A percentile compares a stretch with the other conserved stretches of the same genome.
Conservation (phyloP, 441 rosid species). For the Euphorbia schlechtendalii region DNA sequence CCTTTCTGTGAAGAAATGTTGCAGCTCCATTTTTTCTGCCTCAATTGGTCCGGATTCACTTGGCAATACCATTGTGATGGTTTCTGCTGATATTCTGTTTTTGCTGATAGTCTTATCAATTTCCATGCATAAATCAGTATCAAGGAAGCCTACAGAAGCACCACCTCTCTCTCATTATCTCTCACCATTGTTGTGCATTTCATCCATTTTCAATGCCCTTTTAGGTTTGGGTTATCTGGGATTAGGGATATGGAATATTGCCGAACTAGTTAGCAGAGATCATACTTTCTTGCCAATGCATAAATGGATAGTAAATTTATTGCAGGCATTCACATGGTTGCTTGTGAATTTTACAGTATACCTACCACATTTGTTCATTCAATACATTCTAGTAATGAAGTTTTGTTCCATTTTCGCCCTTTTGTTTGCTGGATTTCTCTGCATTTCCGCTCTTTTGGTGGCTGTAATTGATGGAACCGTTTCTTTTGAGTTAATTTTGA, state of each 20-base stretch:
- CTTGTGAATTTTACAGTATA: too few species aligned
- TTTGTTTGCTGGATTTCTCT: conserved; percentile 31
- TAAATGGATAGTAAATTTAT: conserved; percentile 26
- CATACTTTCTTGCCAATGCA: conserved; percentile 23
- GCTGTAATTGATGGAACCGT: conserved; percentile 16
- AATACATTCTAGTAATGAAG: conserved; percentile 13
- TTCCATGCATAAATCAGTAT: conserved; percentile 16
- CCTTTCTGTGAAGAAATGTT: conserved; percentile 1
- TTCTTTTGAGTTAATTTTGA: conserved; percentile 17
- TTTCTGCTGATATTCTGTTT: conserved; percentile 27
- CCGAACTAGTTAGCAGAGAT: conserved; percentile 13
- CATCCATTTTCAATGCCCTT: conserved; percentile 24
- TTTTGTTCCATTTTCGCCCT: conserved; percentile 22
- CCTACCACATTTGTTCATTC: conserved; percentile 14
- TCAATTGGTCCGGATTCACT: conserved; percentile 23
- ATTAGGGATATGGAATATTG: conserved; percentile 26
- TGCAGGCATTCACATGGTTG: conserved; percentile 19
- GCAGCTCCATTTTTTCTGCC: conserved; percentile 13
- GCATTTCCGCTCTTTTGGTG: conserved; percentile 23
- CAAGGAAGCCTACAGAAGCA: conserved; percentile 8
- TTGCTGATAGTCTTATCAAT: conserved; percentile 14
- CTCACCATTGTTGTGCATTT: conserved; percentile 11
- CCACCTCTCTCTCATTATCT: conserved; percentile 4
- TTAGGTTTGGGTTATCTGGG: conserved; percentile 31
- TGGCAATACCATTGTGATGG: conserved; percentile 21